Base-by-base conservation (phyloP, 2,329 filamentous ascomycete species). In the Arthrinium phaeospermum region DNA sequence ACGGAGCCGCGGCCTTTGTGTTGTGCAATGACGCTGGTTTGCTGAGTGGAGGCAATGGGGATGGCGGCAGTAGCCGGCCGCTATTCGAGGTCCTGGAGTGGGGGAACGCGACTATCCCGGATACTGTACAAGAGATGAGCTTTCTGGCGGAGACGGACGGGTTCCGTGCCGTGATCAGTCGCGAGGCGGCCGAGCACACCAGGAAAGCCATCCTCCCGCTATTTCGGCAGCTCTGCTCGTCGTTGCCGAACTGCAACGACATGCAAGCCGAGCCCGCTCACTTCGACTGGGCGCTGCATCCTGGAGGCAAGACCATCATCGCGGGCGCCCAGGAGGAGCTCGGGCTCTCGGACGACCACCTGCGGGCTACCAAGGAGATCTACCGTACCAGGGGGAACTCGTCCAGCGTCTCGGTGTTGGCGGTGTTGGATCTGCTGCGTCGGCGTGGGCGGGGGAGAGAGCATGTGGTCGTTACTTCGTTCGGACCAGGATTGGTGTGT, bases 1-100 rank as follows among this genome's bases (percentile, higher is more conserved):
- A 78, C 46, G 77, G 74, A 0, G 77, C 77, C 0, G 76, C 74
- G 2, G 75, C 77, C 7, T 74, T 78, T 16, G 73, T 78, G 1
- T 67, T 78, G 22, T 75, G 76, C 69, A 78, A 78, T 61, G 75
- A 77, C 47, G 47, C 73, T 27, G 74, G 27, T 16, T 10, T 61
- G 27, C 16, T 34, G 6, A 8, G 6, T 7, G 14, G 24, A 27
- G 19, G 5, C 16, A 34, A 34, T 30, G 16, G 71, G 69, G 8
- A 71, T 71, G 71, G 68, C 70, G 27, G 72, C 16, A 19, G 69
- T 70, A 10, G n/a, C 22, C 10, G 1, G 41, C 73, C 72, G 4
- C 71, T 75, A 5, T 75, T 75, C 16, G 72, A 72, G 27, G 46
- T 75, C 22, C 53, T 70, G 24, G 74, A 75, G 24, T 75, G 74